phyloP scores from a whole-genome alignment of 441 rosid genomes.

The Erysimum cheiri region DNA sequence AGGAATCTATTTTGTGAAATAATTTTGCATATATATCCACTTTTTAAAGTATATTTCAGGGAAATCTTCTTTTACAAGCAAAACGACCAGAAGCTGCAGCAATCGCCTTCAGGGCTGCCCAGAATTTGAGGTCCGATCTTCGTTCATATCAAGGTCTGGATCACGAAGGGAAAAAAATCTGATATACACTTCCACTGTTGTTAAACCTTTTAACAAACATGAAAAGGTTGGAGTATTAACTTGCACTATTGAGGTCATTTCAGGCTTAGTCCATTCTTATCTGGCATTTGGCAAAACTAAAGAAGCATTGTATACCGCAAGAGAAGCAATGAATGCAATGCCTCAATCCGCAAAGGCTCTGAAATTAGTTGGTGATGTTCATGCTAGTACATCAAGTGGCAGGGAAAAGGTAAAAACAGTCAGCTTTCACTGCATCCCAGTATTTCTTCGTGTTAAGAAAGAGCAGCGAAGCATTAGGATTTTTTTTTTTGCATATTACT shows the following conservation, averaged over 20 bases:
- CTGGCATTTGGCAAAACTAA: conserved; percentile 85
- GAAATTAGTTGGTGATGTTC: conserved; percentile 97
- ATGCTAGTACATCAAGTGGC: conserved; percentile 84
- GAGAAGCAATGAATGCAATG: conserved; percentile 99
- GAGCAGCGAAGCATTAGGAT: not conserved
- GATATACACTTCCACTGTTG: conserved; percentile 30
- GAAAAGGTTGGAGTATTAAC: conserved; percentile 38
- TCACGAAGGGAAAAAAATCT: conserved; percentile 7
- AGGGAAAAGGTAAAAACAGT: conserved; percentile 80
- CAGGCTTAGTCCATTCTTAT: conserved; percentile 96
- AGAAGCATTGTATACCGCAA: conserved; percentile 90
- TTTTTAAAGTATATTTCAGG: conserved; percentile 53
- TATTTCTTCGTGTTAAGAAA: not conserved
- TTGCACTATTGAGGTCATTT: conserved; percentile 36
- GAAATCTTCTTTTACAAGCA: conserved; percentile 77
- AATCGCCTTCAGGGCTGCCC: conserved; percentile 91
- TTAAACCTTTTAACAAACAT: conserved; percentile 10
- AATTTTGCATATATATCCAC: conserved; percentile 20
- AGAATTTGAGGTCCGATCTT: conserved; percentile 94
- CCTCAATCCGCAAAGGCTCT: conserved; percentile 98
- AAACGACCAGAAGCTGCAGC: conserved; percentile 90
- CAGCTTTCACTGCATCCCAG: conserved; percentile 10
- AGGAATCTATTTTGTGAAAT: conserved; percentile 9
- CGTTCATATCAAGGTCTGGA: conserved; percentile 93
- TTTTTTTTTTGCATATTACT: not conserved